Base-by-base conservation (phyloP, 768 basidiomycete species). In the Lentinula sp. region DNA sequence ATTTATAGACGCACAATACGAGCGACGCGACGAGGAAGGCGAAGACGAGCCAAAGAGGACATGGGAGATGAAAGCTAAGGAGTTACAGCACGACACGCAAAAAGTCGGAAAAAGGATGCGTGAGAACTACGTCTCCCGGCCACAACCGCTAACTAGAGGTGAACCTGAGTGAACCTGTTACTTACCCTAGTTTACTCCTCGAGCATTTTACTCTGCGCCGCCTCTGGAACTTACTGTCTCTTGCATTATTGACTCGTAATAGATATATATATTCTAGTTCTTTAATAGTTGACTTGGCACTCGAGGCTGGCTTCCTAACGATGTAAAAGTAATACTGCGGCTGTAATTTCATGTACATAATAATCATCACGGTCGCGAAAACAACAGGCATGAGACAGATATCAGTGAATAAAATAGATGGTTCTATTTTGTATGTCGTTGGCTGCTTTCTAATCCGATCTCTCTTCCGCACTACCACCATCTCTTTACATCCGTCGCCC, bases 381-480 rank as follows among this genome's bases (percentile, higher is more conserved):
- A 43, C 16, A n/a, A n/a, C 42, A 5, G 42, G 23, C 23, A 23
- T 23, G 13, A 43, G 42, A 7, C 15, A 21, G 8, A 46, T 46
- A 46, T 21, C n/a, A 11, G 15, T n/a, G 7, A 8, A 21, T 21
- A 9, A 46, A 23, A 21, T 23, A n/a, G 2, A 10, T 11, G 3
- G 16, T 32, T 43, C 18, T 31, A 53, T 55, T 13, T 55, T 35
- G 18, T 55, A 55, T 4, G 23, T 13, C 70, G 50, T 34, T 21
- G 23, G 23, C 23, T 23, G 50, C 50, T 51, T 51, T 34, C 50
- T 68, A 68, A 72, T 64, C 60, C 59, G 40, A 53, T 66, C 64
- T 63, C 65, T 64, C 55, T 64, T 66, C 66, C 65, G 65, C 59
- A 66, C 65, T 63, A 66, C 57, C 63, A 70, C 42, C 60, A 61